Evolutionary conservation across 805 yeast genomes (phyloP).

Genomic region (Saturnispora quitensis): DNA sequence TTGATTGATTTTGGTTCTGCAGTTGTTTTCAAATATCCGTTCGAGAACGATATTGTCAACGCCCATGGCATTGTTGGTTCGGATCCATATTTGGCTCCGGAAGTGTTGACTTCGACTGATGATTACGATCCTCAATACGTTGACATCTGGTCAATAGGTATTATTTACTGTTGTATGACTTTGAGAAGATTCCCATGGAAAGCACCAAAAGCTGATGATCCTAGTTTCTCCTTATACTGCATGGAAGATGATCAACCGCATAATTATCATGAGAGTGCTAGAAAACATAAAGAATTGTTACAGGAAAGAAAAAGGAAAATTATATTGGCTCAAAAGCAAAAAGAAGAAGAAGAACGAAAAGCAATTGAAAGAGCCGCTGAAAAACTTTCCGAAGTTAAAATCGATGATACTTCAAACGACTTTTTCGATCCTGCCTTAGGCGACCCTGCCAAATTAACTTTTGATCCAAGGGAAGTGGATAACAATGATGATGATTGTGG

Average conservation of each 20-base stretch:
- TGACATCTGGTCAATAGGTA: slow-evolving; percentile 80
- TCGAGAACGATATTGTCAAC: slow-evolving; percentile 46
- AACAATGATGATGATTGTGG: not conserved
- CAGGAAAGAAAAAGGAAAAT: slow-evolving; percentile 49
- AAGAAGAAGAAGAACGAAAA: slow-evolving; percentile 12
- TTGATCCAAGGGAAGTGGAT: slow-evolving; percentile 10
- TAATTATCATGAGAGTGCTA: slow-evolving; percentile 65
- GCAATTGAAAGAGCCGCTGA: slow-evolving; percentile 3
- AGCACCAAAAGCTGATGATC: slow-evolving; percentile 61
- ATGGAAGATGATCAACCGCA: slow-evolving; percentile 66
- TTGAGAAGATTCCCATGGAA: slow-evolving; percentile 84
- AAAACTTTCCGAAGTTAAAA: slow-evolving; percentile 7
- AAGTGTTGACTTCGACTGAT: slow-evolving; percentile 46
- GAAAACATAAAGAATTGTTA: slow-evolving; percentile 57
- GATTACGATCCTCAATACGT: slow-evolving; percentile 69
- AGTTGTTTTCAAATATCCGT: slow-evolving; percentile 72
- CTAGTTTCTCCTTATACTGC: slow-evolving; percentile 58
- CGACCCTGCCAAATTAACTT: slow-evolving; percentile 21
- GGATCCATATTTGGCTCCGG: slow-evolving; percentile 84
- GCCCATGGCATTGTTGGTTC: slow-evolving; percentile 78
- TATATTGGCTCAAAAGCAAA: slow-evolving; percentile 20
- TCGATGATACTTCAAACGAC: slow-evolving; percentile 1
- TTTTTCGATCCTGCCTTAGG: slow-evolving; percentile 16
- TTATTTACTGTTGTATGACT: slow-evolving; percentile 81
- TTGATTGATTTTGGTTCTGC: slow-evolving; percentile 81